Conservation (phyloP, 2,329 filamentous ascomycete species). For the Helicocarpus griseus region DNA sequence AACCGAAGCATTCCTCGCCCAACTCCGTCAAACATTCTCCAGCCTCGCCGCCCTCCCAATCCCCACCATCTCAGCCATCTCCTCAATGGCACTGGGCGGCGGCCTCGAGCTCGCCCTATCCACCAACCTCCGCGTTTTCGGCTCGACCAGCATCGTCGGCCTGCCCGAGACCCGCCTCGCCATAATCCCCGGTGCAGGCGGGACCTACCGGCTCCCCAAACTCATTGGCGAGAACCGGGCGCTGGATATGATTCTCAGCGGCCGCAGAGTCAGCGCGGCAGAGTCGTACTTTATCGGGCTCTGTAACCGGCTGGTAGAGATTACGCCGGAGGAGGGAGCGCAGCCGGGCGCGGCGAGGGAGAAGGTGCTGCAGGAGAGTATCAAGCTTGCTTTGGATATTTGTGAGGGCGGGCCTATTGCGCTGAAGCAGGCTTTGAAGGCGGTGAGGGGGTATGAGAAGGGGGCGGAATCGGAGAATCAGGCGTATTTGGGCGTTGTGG, state of each 20-base stretch:
- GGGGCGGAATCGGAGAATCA: constrained; percentile 72
- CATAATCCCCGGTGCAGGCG: constrained; percentile 90
- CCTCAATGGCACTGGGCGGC: constrained; percentile 78
- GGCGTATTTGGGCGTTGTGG: constrained; percentile 75
- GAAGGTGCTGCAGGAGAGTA: constrained; percentile 63
- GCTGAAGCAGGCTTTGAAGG: constrained; percentile 66
- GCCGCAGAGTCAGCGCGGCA: constrained; percentile 67
- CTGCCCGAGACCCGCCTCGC: constrained; percentile 87
- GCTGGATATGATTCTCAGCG: constrained; percentile 84
- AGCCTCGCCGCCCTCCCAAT: constrained; percentile 67
- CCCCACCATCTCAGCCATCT: constrained; percentile 81
- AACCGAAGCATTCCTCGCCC: constrained; percentile 65
- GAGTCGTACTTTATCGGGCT: constrained; percentile 90
- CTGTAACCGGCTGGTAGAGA: constrained; percentile 80
- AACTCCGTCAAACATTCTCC: constrained; percentile 66
- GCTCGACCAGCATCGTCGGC: constrained; percentile 65
- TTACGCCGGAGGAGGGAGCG: constrained; percentile 46
- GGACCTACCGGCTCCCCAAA: constrained; percentile 75
- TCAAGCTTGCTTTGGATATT: constrained; percentile 72
- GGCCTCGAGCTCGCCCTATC: constrained; percentile 87
- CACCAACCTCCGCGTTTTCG: constrained; percentile 80
- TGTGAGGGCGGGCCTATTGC: constrained; percentile 85
- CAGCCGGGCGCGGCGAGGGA: constrained; percentile 52
- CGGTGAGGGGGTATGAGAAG: constrained; percentile 57
- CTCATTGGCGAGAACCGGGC: constrained; percentile 73